Base-by-base conservation (phyloP, 2,329 filamentous ascomycete species). In the Uncinocarpus reesii region DNA sequence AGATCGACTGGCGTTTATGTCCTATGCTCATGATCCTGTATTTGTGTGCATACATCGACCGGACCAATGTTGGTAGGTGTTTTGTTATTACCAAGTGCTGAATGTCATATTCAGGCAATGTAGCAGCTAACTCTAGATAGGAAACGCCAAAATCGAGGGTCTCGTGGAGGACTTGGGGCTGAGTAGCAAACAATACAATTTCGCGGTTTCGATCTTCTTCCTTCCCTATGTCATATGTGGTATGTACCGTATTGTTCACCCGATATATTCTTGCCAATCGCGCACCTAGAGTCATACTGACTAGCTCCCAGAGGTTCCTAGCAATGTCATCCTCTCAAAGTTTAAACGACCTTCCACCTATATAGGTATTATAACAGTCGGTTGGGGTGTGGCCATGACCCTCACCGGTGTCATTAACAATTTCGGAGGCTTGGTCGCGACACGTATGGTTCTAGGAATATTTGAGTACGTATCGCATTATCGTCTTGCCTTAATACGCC, bases 281-380 rank as follows among this genome's bases (percentile, higher is more conserved):
- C 26, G 7, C 11, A 6, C 7, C 26, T 6, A 29, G 7, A 11
- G 26, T 29, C 11, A 6, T 11, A 29, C 26, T 29, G 26, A 29
- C 26, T 29, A 29, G 26, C 7, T 11, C 7, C 7, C 26, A 29
- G 71, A 73, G 58, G 70, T 73, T 0, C 71, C 71, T 4, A 72
- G 68, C 1, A 73, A 74, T 50, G 71, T 71, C 52, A 63, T 74
- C 5, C 58, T 76, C 35, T 75, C 75, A 53, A 71, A 70, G 46
- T 53, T 71, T 1, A 64, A 60, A 28, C 15, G 37, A 8, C 55
- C 57, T 3, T 57, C 57, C 13, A 54, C 52, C 2, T 57, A 52
- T 47, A 56, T 59, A 11, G 52, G 51, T 18, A 31, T 43, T 10
- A 29, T 53, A 11, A 52, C 67, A 0, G n/a, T 47, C 77, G 28